Conservation (phyloP, 768 basidiomycete species). For the Rossbeevera mucosa region DNA sequence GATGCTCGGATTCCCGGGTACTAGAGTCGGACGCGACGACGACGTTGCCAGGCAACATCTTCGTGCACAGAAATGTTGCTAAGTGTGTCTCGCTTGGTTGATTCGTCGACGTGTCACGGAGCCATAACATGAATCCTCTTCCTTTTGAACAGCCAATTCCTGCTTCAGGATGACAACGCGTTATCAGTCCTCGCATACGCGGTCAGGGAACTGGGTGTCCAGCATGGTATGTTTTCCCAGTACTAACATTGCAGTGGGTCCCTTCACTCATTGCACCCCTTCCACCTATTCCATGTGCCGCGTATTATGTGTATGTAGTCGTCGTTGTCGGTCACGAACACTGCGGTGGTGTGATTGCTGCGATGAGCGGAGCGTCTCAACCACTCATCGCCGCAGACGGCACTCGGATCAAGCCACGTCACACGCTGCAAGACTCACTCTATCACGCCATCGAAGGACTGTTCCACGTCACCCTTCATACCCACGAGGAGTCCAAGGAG, state of each 20-base stretch:
- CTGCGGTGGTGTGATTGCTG: conserved; percentile 69
- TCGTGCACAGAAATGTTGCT: conserved; percentile 83
- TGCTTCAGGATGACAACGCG: conserved; percentile 61
- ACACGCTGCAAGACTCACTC: conserved; percentile 14
- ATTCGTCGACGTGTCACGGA: no score
- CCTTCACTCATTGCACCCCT: no score
- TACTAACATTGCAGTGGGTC: no score
- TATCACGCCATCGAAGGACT: conserved; percentile 4
- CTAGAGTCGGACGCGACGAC: conserved; percentile 72
- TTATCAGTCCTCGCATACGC: conserved; percentile 72
- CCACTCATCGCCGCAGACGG: no score
- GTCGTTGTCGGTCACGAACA: conserved; percentile 77
- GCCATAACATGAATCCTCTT: no score
- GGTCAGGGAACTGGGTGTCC: conserved; percentile 57
- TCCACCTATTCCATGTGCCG: background rate
- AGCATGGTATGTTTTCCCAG: conserved; percentile 55
- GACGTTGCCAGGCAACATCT: conserved; percentile 72
- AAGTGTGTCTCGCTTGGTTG: conserved; percentile 34
- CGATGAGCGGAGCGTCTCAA: conserved; percentile 9
- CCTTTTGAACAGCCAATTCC: conserved; percentile 56
- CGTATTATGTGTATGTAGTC: conserved; percentile 41
- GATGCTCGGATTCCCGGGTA: conserved; percentile 81
- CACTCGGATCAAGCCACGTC: background rate
- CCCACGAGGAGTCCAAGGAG: background rate
- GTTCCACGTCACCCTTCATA: conserved; percentile 20